phyloP scores from a whole-genome alignment of 2,329 filamentous ascomycete genomes.

The Pseudogymnoascus sp. region DNA sequence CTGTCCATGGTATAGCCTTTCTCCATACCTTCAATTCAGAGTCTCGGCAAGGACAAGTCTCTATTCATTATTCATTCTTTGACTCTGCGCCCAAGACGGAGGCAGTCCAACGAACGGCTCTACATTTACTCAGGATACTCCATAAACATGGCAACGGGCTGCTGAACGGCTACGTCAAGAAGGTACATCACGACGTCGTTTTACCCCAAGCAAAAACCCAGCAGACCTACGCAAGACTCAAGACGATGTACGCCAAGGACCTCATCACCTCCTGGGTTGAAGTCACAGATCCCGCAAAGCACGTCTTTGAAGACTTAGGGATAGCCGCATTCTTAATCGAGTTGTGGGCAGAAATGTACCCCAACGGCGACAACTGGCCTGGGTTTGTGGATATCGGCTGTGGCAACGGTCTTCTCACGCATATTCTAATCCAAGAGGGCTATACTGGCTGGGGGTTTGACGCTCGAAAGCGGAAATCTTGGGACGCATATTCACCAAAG shows the following conservation, averaged over 20 bases:
- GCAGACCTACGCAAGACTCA: slow-evolving; percentile 72
- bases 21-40: slow-evolving; percentile 55
- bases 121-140: slow-evolving; percentile 58
- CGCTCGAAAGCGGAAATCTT: slow-evolving; percentile 76
- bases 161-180: slow-evolving; percentile 63
- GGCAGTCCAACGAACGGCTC: slow-evolving; percentile 58
- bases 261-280: slow-evolving; percentile 77
- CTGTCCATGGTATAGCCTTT: slow-evolving; percentile 65
- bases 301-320: slow-evolving; percentile 88
- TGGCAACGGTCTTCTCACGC: slow-evolving; percentile 83
- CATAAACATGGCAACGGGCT: slow-evolving; percentile 66
- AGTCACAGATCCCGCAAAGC: slow-evolving; percentile 77
- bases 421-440: slow-evolving; percentile 72
- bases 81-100: slow-evolving; percentile 22
- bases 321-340: slow-evolving; percentile 92
- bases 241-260: slow-evolving; percentile 64
- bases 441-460: slow-evolving; percentile 88
- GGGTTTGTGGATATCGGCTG: slow-evolving; percentile 96
- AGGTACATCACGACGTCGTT: slow-evolving; percentile 74
- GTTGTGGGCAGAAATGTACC: slow-evolving; percentile 81
- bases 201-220: slow-evolving; percentile 72
- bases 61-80: slow-evolving; percentile 54
- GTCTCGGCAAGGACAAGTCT: slow-evolving; percentile 41
- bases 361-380: slow-evolving; percentile 48
- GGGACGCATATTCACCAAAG: slow-evolving; percentile 57